A percentile compares a stretch with the other conserved stretches of the same genome.
Conservation (phyloP, 345 rosid species). For the Acer campestre region DNA sequence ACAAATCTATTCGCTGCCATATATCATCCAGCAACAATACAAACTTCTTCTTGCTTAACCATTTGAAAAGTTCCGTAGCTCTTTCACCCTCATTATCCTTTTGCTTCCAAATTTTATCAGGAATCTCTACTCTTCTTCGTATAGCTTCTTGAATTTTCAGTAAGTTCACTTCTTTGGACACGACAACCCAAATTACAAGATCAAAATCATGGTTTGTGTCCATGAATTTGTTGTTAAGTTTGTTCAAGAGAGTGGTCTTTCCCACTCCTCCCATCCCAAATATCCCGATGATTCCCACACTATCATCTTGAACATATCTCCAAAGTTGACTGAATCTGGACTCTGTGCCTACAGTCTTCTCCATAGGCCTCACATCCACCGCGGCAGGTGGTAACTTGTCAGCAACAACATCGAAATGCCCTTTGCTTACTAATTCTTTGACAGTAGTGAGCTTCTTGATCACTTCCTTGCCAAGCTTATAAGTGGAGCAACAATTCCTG, state of each 20-base stretch:
- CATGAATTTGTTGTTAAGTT: neutral
- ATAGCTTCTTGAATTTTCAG: neutral
- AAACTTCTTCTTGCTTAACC: conserved; percentile 8
- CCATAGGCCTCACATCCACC: neutral
- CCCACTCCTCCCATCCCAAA: neutral
- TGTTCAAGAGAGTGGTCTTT: neutral
- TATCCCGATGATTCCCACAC: neutral
- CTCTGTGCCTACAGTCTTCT: neutral
- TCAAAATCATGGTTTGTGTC: neutral
- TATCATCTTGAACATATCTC: neutral
- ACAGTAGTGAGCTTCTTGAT: neutral
- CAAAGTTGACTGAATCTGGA: neutral
- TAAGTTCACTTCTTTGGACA: neutral
- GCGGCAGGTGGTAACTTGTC: neutral
- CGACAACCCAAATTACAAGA: neutral
- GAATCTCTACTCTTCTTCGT: neutral
- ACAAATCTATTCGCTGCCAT: neutral
- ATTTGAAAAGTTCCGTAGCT: neutral
- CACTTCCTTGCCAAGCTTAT: neutral
- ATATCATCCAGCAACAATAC: conserved; percentile 18
- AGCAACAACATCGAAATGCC: neutral
- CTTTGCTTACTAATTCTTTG: neutral
- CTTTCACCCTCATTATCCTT: neutral
- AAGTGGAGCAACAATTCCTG: neutral
- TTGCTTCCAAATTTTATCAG: neutral